Conservation (phyloP, 345 rosid species). For the Gossypium raimondii region DNA sequence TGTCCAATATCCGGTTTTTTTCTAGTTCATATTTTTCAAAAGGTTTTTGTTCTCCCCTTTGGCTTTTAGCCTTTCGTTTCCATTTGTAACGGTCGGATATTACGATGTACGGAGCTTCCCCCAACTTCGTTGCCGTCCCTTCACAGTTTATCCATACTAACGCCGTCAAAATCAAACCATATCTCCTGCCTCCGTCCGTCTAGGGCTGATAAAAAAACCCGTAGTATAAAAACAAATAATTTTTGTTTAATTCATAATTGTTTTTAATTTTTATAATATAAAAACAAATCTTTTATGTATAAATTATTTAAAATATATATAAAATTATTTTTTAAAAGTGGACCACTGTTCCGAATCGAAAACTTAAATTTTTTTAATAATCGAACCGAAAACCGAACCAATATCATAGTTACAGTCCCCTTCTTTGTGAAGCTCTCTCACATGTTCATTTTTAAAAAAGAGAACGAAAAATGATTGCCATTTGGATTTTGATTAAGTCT, state of each 20-base stretch:
- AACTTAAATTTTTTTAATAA: no score
- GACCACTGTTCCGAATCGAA: no score
- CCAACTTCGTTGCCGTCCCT: not conserved
- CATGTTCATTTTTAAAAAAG: constrained; percentile 1
- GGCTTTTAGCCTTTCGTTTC: constrained; percentile 8
- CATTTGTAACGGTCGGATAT: constrained; percentile 37
- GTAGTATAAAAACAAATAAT: no score
- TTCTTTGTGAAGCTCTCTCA: not conserved
- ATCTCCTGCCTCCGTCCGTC: not conserved
- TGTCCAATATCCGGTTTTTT: not conserved
- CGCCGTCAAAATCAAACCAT: constrained; percentile 14
- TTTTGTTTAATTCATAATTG: no score
- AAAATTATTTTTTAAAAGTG: no score
- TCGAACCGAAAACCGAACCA: no score
- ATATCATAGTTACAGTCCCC: not conserved
- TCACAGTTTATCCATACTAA: not conserved
- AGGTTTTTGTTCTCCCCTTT: not conserved
- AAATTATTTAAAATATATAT: no score
- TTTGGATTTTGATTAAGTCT: constrained; percentile 10
- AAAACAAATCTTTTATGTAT: no score
- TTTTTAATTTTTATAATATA: no score
- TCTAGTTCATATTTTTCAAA: constrained; percentile 12
- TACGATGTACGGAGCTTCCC: constrained; percentile 12
- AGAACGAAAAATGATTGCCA: constrained; percentile 6
- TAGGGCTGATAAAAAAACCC: no score